Evolutionary conservation across 352 stramenopile genomes (phyloP).

Genomic region (Pseudoperonospora humuli): DNA sequence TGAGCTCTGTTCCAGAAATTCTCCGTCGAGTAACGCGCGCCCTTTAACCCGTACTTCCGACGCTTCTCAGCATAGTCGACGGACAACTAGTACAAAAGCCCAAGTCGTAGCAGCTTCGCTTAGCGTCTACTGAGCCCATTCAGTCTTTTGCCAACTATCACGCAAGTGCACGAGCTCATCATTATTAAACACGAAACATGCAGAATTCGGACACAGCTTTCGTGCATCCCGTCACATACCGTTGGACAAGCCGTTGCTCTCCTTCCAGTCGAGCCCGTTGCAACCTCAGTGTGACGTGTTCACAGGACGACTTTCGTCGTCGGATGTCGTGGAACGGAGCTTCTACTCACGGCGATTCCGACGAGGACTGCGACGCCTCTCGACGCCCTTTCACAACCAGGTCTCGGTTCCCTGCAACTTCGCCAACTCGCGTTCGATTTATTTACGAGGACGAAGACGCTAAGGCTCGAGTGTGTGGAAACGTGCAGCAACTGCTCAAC

Average conservation of each 20-base stretch:
- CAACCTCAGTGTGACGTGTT: constrained; percentile 17
- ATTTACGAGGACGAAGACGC: constrained; percentile 32
- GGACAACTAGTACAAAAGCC: no score
- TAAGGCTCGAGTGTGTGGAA: constrained; percentile 28
- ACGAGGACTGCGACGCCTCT: constrained; percentile 4
- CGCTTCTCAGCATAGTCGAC: constrained; percentile 19
- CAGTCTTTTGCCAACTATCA: constrained; percentile 20
- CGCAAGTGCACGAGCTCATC: constrained; percentile 5
- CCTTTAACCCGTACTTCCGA: constrained; percentile 16
- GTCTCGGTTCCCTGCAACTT: constrained; percentile 1
- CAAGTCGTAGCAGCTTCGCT: not conserved
- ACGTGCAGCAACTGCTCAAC: constrained; percentile 30
- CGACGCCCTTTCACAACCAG: constrained; percentile 7
- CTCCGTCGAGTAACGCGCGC: constrained; percentile 18
- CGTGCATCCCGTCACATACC: constrained; percentile 19
- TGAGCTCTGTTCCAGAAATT: constrained; percentile 18
- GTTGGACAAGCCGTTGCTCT: constrained; percentile 18
- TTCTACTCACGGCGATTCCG: not conserved
- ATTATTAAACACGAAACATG: constrained; percentile 3
- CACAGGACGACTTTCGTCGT: constrained; percentile 6
- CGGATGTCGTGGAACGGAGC: constrained; percentile 22
- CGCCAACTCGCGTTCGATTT: constrained; percentile 25
- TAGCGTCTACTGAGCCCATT: constrained; percentile 9
- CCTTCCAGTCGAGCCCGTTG: not conserved
- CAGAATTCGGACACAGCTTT: constrained; percentile 6